Evolutionary conservation across 176 grass and related monocot genomes (phyloP), one percentile per base, ranked within the genome.

Genomic region (Urochloa ruziziensis): DNA sequence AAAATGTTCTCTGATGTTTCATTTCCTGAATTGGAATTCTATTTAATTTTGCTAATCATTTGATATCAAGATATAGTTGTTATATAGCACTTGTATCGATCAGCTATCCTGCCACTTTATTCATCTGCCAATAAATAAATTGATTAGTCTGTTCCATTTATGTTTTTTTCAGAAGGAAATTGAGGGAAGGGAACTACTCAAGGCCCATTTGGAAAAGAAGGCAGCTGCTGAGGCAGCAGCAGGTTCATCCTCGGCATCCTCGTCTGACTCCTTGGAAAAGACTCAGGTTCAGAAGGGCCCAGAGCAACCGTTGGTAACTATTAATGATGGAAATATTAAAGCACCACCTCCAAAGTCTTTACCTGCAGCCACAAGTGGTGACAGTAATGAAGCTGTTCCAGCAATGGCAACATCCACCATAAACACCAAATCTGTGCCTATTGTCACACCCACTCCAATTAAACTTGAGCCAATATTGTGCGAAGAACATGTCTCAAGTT

Each of bases 181-280:
- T 83, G 84, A 90, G 67, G 89, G 89, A 29, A 86, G 80, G 68
- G 86, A 87, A 83, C 74, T 90, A 66, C 83, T 89, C 34, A 78
- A 90, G 79, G 84, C 67, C 37, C 88, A 90, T 68, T 74, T 86
- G 48, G 88, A 87, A 79, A 90, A 90, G 78, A 90, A 90, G 73
- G 88, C 77, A 69, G 88, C 78, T 65, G 83, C 83, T 46, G 82
- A 89, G 32, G 71, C 80, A 78, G 36, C 64, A 82, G 39, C 35
- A 61, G 78, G 71, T 46, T 87, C 83, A 73, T 75, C 83, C 36
- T 68, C 86, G 78, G 78, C 86, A 73, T 75, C 83, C 36, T 68
- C 86, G 79, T 82, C 86, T 46, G 81, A 78, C 75, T 75, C 73
- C 64, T 80, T 80, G 69, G 86, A 91, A 37, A 91, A 89, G 89